Base-by-base conservation (phyloP, 2,329 filamentous ascomycete genomes). In the Apiospora marii region DNA sequence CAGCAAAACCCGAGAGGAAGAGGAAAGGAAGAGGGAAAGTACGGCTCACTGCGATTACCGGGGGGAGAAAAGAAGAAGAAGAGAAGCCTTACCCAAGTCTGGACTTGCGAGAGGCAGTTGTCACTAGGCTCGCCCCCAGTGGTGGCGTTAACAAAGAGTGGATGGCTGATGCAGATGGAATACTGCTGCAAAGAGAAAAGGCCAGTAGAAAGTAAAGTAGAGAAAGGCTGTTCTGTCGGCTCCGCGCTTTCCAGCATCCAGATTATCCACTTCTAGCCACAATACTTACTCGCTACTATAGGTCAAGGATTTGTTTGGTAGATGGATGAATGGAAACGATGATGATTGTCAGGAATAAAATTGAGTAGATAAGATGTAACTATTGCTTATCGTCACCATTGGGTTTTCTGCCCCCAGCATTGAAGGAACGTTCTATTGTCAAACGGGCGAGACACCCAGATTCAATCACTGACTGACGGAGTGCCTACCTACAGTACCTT, bases 51-150 rank as follows among this genome's bases (percentile, higher is more conserved):
- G 27, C 34, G 27, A 51, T 49, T 41, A 41, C 58, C 34, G 58
- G 58, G 58, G 49, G 34, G 53, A 37, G 53, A 61, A 41, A 41
- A 64, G 30, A 64, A 64, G 58, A 67, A 69, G 48, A 69, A 70
- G 44, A 71, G 70, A 72, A 70, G 72, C 68, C 72, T 73, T 73
- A 72, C 72, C 72, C 70, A 58, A 73, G 67, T 71, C 70, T 73
- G 53, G 67, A 44, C 64, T 67, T 67, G 70, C 72, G 69, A 64
- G 34, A 64, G 58, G 30, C 30, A 64, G 68, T 46, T 69, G 44
- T 51, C 43, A 43, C 24, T 73, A 73, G 67, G 53, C 30, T 72
- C 69, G 72, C 70, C 70, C 70, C 72, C 70, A 22, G 64, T 51
- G 70, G 70, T 71, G 72, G 67, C 68, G 51, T 24, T 68, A 71